Percentiles rank a stretch among this genome's conserved stretches.
phyloP scores from a whole-genome alignment of 139 green algal species.

The Tetraselmis chui region DNA sequence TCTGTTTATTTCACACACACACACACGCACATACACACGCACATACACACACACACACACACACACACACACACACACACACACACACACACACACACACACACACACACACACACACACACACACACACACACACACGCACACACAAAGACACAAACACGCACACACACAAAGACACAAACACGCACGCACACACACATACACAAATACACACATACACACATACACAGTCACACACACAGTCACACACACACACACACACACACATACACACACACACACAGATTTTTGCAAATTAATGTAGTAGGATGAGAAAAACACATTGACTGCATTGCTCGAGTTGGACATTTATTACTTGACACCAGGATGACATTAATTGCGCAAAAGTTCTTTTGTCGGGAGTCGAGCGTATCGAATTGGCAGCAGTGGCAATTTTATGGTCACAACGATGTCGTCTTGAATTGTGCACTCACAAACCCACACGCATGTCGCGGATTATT shows the following conservation, averaged over 20 bases:
- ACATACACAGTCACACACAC: conserved; percentile 12
- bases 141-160: conserved; percentile 6
- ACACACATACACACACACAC: conserved; percentile 13
- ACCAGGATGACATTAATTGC: too few species aligned
- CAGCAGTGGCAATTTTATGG: not conserved
- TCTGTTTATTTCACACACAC: too few species aligned
- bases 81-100: conserved; percentile 7
- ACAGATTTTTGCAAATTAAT: not conserved
- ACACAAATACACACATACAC: conserved; percentile 13
- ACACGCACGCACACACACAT: conserved; percentile 9
- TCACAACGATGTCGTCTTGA: too few species aligned
- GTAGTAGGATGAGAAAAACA: too few species aligned
- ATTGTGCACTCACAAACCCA: too few species aligned
- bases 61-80: conserved; percentile 9
- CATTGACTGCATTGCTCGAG: not conserved
- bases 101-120: conserved; percentile 7
- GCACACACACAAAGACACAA: conserved; percentile 5
- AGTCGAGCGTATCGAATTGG: not conserved
- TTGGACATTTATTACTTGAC: not conserved
- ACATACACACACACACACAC: conserved; percentile 14
- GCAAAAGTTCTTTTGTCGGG: too few species aligned
- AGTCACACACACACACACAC: conserved; percentile 10
- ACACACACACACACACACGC: conserved; percentile 9
- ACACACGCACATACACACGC: too few species aligned
- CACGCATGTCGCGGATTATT: too few species aligned